A percentile compares a stretch with the other conserved stretches of the same genome.
Conservation (phyloP, 441 rosid species). For the Cnidoscolus chayamansa region DNA sequence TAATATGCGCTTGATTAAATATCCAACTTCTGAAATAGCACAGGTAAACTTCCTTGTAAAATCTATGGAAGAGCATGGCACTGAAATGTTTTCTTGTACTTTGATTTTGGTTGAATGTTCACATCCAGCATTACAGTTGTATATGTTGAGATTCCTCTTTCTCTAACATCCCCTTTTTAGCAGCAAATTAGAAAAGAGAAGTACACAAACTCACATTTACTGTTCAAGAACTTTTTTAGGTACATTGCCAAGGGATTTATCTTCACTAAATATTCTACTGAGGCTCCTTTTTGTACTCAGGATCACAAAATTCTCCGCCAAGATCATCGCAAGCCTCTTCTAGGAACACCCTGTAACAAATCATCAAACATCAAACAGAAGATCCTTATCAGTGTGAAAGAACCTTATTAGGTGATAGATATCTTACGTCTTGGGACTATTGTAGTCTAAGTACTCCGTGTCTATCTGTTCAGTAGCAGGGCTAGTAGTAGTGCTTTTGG, state of each 20-base stretch:
- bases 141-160: background rate
- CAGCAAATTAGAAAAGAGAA: background rate
- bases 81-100: background rate
- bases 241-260: background rate
- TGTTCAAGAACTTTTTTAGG: conserved; percentile 8
- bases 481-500: conserved; percentile 14
- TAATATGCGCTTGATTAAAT: background rate
- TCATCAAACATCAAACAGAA: no score
- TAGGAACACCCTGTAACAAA: conserved; percentile 39
- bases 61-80: background rate
- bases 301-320: conserved; percentile 57
- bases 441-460: conserved; percentile 47
- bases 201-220: background rate
- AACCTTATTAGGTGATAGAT: no score
- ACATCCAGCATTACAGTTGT: background rate
- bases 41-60: background rate
- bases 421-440: conserved; percentile 35
- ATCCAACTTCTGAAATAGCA: background rate
- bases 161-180: no score
- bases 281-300: conserved; percentile 22
- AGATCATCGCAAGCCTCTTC: conserved; percentile 62
- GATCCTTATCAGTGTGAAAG: no score
- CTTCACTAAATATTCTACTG: conserved; percentile 9
- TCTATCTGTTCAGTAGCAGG: background rate
- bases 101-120: background rate